phyloP scores from a whole-genome alignment of 306 rosid genomes.

The Leucaena leucocephala region DNA sequence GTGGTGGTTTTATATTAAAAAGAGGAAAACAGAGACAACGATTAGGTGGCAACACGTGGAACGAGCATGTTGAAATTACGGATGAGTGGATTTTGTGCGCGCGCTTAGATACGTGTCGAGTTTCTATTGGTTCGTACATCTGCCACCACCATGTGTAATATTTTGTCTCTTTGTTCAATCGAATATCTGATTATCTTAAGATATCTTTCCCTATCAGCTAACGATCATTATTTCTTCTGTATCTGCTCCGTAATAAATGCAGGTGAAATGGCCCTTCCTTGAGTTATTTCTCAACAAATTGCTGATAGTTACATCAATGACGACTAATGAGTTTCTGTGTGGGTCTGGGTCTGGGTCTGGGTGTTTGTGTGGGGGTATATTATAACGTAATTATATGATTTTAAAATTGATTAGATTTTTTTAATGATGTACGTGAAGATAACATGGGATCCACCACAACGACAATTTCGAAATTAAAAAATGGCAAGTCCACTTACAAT shows the following conservation, averaged over 20 bases:
- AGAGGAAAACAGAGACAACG: constrained; percentile 17
- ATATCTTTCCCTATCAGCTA: not conserved
- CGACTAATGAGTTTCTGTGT: not conserved
- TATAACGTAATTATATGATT: not conserved
- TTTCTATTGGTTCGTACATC: constrained; percentile 16
- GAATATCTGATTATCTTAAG: not conserved
- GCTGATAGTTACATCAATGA: not conserved
- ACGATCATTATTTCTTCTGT: not conserved
- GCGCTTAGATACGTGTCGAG: constrained; percentile 33
- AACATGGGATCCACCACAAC: constrained; percentile 5
- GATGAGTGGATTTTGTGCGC: constrained; percentile 6
- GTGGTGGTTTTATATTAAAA: constrained; percentile 38
- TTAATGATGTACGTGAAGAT: not conserved
- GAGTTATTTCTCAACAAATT: not conserved
- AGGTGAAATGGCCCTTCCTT: not conserved
- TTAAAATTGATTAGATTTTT: not conserved
- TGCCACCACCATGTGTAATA: constrained; percentile 23
- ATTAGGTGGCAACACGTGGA: constrained; percentile 52
- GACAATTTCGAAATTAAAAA: not conserved
- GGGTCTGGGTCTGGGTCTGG: too few species aligned
- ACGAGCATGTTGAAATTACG: constrained; percentile 4
- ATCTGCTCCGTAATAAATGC: not conserved
- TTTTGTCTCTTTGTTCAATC: constrained; percentile 31
- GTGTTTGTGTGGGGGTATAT: not conserved
- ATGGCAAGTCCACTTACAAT: not conserved